phyloP scores from a whole-genome alignment of 2,329 filamentous ascomycete species.

The Xylariaceae sp. region DNA sequence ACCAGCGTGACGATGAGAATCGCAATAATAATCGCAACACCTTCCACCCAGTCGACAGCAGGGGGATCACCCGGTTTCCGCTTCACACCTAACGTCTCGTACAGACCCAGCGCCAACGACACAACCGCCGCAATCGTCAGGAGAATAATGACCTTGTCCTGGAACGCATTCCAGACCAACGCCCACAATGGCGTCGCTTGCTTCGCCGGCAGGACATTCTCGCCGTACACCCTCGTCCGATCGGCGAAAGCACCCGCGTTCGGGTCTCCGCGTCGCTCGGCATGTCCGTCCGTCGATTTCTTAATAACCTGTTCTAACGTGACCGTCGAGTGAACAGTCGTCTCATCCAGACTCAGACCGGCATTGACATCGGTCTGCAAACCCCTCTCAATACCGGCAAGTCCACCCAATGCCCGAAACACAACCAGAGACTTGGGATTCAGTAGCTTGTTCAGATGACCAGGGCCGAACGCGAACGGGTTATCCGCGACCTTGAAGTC shows the following conservation, averaged over 20 bases:
- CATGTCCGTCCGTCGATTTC: slow-evolving; percentile 22
- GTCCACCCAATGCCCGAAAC: slow-evolving; percentile 65
- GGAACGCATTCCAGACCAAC: slow-evolving; percentile 64
- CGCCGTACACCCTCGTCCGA: slow-evolving; percentile 54
- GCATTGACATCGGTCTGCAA: slow-evolving; percentile 57
- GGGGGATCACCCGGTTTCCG: slow-evolving; percentile 38
- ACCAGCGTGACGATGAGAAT: slow-evolving; percentile 58
- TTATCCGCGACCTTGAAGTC: slow-evolving; percentile 66
- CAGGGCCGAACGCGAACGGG: slow-evolving; percentile 67
- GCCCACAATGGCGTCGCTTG: slow-evolving; percentile 54
- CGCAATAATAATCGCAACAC: slow-evolving; percentile 56
- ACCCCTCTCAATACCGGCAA: slow-evolving; percentile 64
- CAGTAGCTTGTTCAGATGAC: slow-evolving; percentile 67
- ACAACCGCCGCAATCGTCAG: slow-evolving; percentile 63
- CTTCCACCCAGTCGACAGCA: slow-evolving; percentile 57
- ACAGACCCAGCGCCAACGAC: slow-evolving; percentile 64
- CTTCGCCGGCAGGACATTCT: slow-evolving; percentile 56
- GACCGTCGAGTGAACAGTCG: slow-evolving; percentile 29
- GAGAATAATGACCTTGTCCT: slow-evolving; percentile 68
- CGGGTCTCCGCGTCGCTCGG: slow-evolving; percentile 13
- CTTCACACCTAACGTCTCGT: slow-evolving; percentile 53
- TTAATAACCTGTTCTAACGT: slow-evolving; percentile 31
- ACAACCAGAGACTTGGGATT: slow-evolving; percentile 70
- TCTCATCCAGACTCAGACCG: slow-evolving; percentile 66
- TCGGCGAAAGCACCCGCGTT: slow-evolving; percentile 39